Evolutionary conservation across 2,329 filamentous ascomycete genomes (phyloP), one percentile per base, ranked within the genome.

Genomic region (Penicillium sp.): DNA sequence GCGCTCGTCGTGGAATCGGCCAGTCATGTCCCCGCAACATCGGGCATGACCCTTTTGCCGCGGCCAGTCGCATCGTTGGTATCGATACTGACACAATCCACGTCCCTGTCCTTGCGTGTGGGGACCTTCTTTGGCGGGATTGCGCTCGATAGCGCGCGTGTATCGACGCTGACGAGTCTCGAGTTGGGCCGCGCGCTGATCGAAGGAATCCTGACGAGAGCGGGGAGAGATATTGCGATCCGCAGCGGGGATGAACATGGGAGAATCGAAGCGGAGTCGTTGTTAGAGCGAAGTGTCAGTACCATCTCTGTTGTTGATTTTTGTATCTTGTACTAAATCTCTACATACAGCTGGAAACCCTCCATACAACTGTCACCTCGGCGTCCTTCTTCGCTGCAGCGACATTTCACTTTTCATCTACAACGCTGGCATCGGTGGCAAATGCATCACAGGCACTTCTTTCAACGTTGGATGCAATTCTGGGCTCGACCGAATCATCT

Each of bases 401-500:
- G 6, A 62, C 66, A 12, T 71, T 71, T 32, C 65, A 68, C 42
- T 51, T 71, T 15, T 69, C 67, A 15, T 65, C 68, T 15, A 64
- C 64, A 6, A 63, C 65, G 4, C 56, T 71, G 35, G 61, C 62
- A 10, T 70, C 68, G 8, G 55, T 66, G 25, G 60, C 65, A 5
- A 60, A 60, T 39, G 56, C 69, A 37, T 69, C 68, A 0, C 66
- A 69, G 39, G 62, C 65, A 25, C 60, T 70, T 6, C 41, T 71
- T 12, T 66, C 67, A 26, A 68, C 65, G 1, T 56, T 71, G 8
- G 68, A 71, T 54, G 66, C 68, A 2, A 65, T 69, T 16, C 56
- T 71, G 22, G 68, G 68, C 8, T 69, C 66, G n/a, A 70, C 68
- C 2, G 68, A 71, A 47, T 68, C 68, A 1, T 71, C 68, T 4